Conservation (phyloP, 352 stramenopile genomes). For the Thraustochytrium sp. region DNA sequence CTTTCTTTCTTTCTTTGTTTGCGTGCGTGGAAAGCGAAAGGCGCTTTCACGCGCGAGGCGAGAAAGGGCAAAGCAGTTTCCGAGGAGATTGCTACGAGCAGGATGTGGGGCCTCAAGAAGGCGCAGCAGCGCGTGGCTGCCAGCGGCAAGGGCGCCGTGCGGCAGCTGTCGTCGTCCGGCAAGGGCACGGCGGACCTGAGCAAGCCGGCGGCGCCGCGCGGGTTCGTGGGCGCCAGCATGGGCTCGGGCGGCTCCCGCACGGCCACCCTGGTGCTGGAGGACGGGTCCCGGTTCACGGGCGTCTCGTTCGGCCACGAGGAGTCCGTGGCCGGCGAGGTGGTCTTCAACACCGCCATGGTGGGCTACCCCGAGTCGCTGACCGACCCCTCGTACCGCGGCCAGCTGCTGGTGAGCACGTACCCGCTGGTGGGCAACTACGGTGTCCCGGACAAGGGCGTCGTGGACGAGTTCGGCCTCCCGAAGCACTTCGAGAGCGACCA, state of each 20-base stretch:
- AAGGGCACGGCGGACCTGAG: conserved; percentile 8
- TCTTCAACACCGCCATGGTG: conserved; percentile 98
- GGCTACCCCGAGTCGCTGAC: conserved; percentile 95
- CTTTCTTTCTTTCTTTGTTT: too few species aligned
- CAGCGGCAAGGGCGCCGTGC: neutral
- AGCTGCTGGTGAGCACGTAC: conserved; percentile 92
- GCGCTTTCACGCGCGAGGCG: too few species aligned
- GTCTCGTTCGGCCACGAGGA: conserved; percentile 84
- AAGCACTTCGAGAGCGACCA: conserved; percentile 90
- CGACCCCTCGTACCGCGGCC: conserved; percentile 92
- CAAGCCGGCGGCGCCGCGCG: neutral
- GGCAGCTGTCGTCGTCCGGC: neutral
- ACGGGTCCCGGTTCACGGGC: conserved; percentile 68
- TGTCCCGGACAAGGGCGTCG: conserved; percentile 69
- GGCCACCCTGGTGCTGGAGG: conserved; percentile 69
- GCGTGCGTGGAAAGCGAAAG: too few species aligned
- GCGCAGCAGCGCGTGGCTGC: neutral
- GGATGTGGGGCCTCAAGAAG: neutral
- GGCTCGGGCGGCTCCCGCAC: conserved; percentile 6
- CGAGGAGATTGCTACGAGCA: neutral
- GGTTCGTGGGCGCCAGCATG: conserved; percentile 29
- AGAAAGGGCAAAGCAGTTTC: too few species aligned
- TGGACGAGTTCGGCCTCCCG: conserved; percentile 75
- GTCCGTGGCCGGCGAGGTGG: conserved; percentile 85
- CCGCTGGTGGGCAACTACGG: conserved; percentile 97